A percentile compares a stretch with the other conserved stretches of the same genome.
Evolutionary conservation across 768 basidiomycete species (phyloP).

Genomic region (Rhizopogon sp.): DNA sequence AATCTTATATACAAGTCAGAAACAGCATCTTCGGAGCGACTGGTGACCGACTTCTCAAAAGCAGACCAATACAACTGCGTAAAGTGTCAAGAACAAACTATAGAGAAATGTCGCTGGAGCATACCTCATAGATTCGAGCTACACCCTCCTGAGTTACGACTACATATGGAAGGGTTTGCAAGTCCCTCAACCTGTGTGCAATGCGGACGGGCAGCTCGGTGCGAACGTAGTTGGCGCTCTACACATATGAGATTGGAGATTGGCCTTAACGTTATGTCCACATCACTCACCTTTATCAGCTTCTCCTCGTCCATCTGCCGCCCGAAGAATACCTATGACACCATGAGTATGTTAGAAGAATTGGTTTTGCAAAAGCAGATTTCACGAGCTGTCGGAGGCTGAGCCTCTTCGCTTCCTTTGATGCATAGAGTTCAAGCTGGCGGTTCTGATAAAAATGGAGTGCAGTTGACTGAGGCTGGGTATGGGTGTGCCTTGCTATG

Average conservation of each 20-base stretch:
- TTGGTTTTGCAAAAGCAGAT: constrained; percentile 1
- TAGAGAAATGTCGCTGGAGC: constrained; percentile 17
- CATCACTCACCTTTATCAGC: constrained; percentile 56
- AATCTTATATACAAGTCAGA: constrained; percentile 40
- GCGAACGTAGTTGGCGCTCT: constrained; percentile 91
- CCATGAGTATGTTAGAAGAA: constrained; percentile 5
- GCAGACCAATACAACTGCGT: constrained; percentile 78
- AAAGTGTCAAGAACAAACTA: not conserved
- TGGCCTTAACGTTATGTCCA: not conserved
- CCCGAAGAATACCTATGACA: constrained; percentile 73
- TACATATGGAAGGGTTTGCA: constrained; percentile 81
- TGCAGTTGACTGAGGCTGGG: constrained; percentile 33
- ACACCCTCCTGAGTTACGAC: constrained; percentile 85
- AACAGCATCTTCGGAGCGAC: not conserved
- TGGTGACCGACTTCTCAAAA: constrained; percentile 63
- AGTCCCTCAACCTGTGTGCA: constrained; percentile 80
- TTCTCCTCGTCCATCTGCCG: constrained; percentile 75
- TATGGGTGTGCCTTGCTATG: constrained; percentile 9
- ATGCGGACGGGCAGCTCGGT: constrained; percentile 86
- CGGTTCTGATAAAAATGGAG: constrained; percentile 78
- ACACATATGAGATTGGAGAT: not conserved
- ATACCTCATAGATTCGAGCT: constrained; percentile 77
- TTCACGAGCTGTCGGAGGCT: constrained; percentile 76
- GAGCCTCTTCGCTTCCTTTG: constrained; percentile 64
- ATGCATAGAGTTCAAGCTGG: constrained; percentile 77